Conservation (phyloP, 345 rosid species). For the Salix brachista region DNA sequence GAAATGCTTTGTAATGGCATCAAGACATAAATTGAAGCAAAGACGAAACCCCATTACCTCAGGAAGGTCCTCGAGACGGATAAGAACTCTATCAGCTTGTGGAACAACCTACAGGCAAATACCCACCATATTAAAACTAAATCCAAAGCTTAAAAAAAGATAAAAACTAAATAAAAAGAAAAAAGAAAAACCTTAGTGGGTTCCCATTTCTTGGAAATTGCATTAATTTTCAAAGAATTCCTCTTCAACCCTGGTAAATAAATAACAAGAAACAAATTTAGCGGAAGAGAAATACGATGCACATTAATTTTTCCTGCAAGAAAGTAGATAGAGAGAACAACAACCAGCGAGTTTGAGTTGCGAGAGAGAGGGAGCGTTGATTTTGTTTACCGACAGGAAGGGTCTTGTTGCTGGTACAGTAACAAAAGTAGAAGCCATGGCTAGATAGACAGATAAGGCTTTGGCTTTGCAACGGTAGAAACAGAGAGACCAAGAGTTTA, state of each 20-base stretch:
- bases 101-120: slow-evolving; percentile 68
- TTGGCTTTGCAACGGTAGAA: neutral
- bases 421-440: slow-evolving; percentile 56
- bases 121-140: neutral
- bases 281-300: neutral
- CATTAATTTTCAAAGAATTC: slow-evolving; percentile 55
- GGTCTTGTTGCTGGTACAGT: slow-evolving; percentile 36
- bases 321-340: neutral
- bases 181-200: slow-evolving; percentile 55
- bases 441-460: slow-evolving; percentile 12
- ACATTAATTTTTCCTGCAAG: neutral
- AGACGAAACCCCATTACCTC: slow-evolving; percentile 36
- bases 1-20: neutral
- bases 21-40: neutral
- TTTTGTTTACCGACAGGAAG: slow-evolving; percentile 27
- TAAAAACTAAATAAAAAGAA: neutral
- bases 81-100: slow-evolving; percentile 87
- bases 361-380: slow-evolving; percentile 22
- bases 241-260: slow-evolving; percentile 36
- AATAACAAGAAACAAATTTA: neutral
- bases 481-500: neutral
- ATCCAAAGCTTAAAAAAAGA: neutral
- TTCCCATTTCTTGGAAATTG: slow-evolving; percentile 67
- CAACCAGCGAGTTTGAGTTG: slow-evolving; percentile 37
- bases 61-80: slow-evolving; percentile 75